Conservation (phyloP, 768 basidiomycete genomes). For the Pulveroboletus ravenelii region DNA sequence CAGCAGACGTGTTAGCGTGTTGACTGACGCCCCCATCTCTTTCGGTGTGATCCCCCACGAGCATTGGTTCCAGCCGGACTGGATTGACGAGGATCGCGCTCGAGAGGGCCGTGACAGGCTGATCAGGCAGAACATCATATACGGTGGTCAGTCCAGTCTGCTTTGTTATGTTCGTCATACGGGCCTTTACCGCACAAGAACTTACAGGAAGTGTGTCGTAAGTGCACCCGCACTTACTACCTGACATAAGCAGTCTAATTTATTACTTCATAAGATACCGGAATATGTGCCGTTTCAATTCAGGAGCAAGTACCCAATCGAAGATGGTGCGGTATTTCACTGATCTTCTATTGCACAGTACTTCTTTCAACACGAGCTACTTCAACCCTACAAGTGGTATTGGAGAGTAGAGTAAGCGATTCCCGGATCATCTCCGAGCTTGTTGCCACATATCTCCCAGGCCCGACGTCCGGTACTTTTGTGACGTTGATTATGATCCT, state of each 20-base stretch:
- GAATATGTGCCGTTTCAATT: conserved; percentile 79
- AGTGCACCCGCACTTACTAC: conserved; percentile 10
- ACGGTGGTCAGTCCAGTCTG: conserved; percentile 38
- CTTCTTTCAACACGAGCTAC: conserved; percentile 52
- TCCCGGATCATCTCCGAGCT: not conserved
- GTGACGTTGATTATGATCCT: conserved; percentile 48
- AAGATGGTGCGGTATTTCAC: not conserved
- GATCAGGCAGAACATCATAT: conserved; percentile 43
- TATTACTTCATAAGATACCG: conserved; percentile 41
- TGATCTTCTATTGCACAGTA: conserved; percentile 31
- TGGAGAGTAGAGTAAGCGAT: conserved; percentile 53
- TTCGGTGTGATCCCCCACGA: conserved; percentile 57
- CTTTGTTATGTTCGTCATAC: not conserved
- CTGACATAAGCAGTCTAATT: not conserved
- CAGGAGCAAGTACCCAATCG: conserved; percentile 43
- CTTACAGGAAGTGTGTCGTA: conserved; percentile 41
- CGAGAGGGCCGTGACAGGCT: conserved; percentile 48
- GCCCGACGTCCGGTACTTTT: conserved; percentile 51
- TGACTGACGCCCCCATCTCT: conserved; percentile 40
- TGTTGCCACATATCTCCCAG: conserved; percentile 17
- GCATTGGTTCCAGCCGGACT: conserved; percentile 69
- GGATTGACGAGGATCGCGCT: conserved; percentile 67
- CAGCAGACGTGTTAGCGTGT: conserved; percentile 29
- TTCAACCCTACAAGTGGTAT: conserved; percentile 54
- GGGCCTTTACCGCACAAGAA: conserved; percentile 1